A percentile compares a stretch with the other conserved stretches of the same genome.
These are phyloP conservation scores for Suhomyces taliae DNA, from an alignment of 1,139 yeast genomes.

Conservation along the genomic window DNA sequence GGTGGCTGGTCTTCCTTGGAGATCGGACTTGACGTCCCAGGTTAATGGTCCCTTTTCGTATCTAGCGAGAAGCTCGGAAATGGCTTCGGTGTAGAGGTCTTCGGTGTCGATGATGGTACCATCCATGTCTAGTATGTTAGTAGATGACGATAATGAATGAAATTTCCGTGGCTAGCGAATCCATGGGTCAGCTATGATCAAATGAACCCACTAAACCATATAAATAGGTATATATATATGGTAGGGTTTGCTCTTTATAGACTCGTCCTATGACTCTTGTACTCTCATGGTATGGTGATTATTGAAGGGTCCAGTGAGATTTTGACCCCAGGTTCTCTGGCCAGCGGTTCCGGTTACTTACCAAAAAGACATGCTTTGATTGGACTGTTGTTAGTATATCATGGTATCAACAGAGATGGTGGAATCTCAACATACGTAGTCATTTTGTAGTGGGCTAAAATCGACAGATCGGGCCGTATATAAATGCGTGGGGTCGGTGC, in stretches of 20 bases:
- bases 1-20: slow-evolving; percentile 91
- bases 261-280: too few species aligned
- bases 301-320: background rate
- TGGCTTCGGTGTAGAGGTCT: slow-evolving; percentile 79
- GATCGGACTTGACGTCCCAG: slow-evolving; percentile 83
- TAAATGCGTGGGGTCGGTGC: too few species aligned
- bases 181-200: too few species aligned
- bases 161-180: too few species aligned
- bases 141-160: too few species aligned
- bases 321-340: background rate
- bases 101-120: slow-evolving; percentile 91
- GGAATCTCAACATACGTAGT: background rate
- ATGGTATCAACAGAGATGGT: background rate
- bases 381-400: slow-evolving; percentile 3
- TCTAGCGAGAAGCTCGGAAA: slow-evolving; percentile 61
- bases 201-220: background rate
- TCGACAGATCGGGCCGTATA: too few species aligned
- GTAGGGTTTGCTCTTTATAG: too few species aligned
- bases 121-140: slow-evolving; percentile 71
- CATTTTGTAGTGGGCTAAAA: background rate
- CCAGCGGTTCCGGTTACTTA: slow-evolving; percentile 26
- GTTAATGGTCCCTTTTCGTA: slow-evolving; percentile 78
- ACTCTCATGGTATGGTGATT: background rate
- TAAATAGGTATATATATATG: background rate
- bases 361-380: slow-evolving; percentile 87